Conservation (phyloP, 371 early-diverging fungal genomes). For the Aphelidium insulamus region DNA sequence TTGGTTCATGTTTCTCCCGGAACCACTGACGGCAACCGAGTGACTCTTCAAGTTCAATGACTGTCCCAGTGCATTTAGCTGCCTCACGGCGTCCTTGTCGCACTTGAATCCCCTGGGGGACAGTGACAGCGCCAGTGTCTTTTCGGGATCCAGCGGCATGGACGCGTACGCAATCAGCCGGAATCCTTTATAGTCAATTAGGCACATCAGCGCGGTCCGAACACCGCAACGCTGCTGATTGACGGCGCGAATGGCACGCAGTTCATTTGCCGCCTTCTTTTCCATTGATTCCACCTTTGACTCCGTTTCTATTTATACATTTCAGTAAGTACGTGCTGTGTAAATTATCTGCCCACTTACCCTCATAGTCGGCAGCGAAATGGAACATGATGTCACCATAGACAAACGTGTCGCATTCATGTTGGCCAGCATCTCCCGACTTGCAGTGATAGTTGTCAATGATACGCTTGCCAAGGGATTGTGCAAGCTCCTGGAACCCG, state of each 20-base stretch:
- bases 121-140: conserved; percentile 2
- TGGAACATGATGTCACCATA: conserved; percentile 15
- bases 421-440: not conserved
- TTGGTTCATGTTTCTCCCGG: too few species aligned
- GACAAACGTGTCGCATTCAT: conserved; percentile 2
- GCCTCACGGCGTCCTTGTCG: not conserved
- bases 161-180: conserved; percentile 19
- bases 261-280: conserved; percentile 10
- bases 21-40: conserved; percentile 9
- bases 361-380: conserved; percentile 20
- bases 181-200: conserved; percentile 28
- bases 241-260: conserved; percentile 13
- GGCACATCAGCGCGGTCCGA: conserved; percentile 16
- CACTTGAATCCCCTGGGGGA: not conserved
- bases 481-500: conserved; percentile 15
- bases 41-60: conserved; percentile 14
- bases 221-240: conserved; percentile 7
- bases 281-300: conserved; percentile 6
- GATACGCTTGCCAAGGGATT: conserved; percentile 10
- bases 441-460: conserved; percentile 19
- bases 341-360: conserved; percentile 4
- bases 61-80: not conserved
- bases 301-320: not conserved
- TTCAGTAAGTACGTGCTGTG: not conserved
- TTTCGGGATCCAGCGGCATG: conserved; percentile 10